Evolutionary conservation across 768 basidiomycete genomes (phyloP).

Genomic region (Mycena latifolia): DNA sequence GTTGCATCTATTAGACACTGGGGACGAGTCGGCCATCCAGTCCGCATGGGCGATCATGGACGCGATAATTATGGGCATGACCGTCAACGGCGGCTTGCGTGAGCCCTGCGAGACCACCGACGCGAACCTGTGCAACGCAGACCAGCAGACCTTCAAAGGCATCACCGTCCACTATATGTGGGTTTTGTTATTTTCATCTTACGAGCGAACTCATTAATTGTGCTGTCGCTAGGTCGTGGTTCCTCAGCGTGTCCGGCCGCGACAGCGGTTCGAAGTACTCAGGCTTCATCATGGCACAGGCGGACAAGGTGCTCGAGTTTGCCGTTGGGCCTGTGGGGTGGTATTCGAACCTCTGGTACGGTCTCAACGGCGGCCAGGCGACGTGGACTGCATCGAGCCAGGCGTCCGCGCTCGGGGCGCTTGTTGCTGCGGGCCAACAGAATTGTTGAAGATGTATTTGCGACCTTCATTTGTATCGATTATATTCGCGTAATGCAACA

Average conservation of each 20-base stretch:
- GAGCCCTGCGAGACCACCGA: slow-evolving; percentile 32
- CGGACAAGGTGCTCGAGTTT: slow-evolving; percentile 30
- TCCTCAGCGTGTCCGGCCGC: slow-evolving; percentile 34
- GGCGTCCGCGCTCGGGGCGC: slow-evolving; percentile 33
- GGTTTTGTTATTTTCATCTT: not conserved
- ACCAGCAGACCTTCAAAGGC: slow-evolving; percentile 37
- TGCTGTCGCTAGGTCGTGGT: slow-evolving; percentile 26
- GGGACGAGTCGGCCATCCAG: slow-evolving; percentile 27
- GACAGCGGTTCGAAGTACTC: slow-evolving; percentile 34
- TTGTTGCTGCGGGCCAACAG: slow-evolving; percentile 33
- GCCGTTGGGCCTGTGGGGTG: slow-evolving; percentile 26
- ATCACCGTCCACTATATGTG: slow-evolving; percentile 32
- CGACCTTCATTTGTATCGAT: not conserved
- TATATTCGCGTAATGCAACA: too few relatives aligned
- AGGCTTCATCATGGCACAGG: slow-evolving; percentile 31
- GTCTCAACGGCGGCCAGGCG: slow-evolving; percentile 24
- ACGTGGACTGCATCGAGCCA: slow-evolving; percentile 30
- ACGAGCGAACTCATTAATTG: not conserved
- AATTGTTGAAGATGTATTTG: slow-evolving; percentile 25
- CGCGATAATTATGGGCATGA: slow-evolving; percentile 29
- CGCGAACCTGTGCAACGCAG: slow-evolving; percentile 28
- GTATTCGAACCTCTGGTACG: slow-evolving; percentile 36
- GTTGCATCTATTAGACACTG: slow-evolving; percentile 19
- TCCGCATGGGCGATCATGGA: slow-evolving; percentile 35
- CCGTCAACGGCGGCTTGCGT: slow-evolving; percentile 31